phyloP scores from a whole-genome alignment of 176 grass and related monocot species.

The Lolium rigidum region DNA sequence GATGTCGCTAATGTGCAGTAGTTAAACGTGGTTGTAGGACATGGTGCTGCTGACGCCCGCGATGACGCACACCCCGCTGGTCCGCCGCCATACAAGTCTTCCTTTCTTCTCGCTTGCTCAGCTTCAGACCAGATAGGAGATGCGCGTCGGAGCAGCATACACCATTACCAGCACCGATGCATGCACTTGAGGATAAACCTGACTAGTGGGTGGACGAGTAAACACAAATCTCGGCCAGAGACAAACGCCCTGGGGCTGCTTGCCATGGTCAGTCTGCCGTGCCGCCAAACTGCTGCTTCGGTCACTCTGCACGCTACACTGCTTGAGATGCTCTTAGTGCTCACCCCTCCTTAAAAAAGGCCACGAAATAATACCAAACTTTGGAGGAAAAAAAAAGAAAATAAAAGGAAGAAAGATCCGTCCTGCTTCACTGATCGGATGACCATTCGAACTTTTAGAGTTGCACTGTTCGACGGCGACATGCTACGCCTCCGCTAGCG shows the following conservation, averaged over 20 bases:
- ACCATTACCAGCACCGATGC: not conserved
- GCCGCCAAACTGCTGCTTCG: slow-evolving; percentile 38
- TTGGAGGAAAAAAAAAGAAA: not conserved
- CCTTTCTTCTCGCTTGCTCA: not conserved
- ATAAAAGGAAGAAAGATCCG: too few species aligned
- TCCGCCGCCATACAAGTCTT: not conserved
- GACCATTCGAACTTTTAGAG: too few species aligned
- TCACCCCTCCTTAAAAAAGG: too few species aligned
- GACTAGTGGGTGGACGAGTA: not conserved
- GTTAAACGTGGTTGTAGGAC: slow-evolving; percentile 8
- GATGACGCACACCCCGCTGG: slow-evolving; percentile 2
- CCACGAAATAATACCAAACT: not conserved
- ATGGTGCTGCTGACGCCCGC: slow-evolving; percentile 28
- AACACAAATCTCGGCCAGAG: not conserved
- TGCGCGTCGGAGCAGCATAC: not conserved
- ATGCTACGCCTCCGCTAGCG: too few species aligned
- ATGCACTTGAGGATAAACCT: slow-evolving; percentile 35
- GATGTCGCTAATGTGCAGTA: not conserved
- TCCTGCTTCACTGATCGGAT: too few species aligned
- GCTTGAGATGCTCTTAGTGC: too few species aligned
- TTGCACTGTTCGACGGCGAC: too few species aligned
- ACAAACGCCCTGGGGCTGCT: not conserved
- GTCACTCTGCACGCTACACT: not conserved
- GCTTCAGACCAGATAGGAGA: not conserved
- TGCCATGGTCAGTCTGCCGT: slow-evolving; percentile 18